Evolutionary conservation across 441 rosid species (phyloP).

Genomic region (Metrosideros polymorpha): DNA sequence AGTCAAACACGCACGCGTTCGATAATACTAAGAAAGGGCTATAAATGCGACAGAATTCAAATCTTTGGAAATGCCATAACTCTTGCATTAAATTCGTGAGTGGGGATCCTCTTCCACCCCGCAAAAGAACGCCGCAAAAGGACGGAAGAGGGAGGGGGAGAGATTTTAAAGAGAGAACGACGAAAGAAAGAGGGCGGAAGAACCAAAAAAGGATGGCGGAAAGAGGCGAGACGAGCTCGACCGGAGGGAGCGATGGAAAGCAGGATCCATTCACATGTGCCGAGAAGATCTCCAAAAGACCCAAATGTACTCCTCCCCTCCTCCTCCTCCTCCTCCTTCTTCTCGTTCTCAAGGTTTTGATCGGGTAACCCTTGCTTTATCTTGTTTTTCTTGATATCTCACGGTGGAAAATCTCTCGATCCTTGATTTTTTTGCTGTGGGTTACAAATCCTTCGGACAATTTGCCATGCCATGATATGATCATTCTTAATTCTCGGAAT

Average conservation of each 20-base stretch:
- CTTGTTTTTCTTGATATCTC: not conserved
- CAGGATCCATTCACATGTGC: slow-evolving; percentile 11
- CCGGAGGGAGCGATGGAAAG: slow-evolving; percentile 5
- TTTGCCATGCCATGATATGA: not conserved
- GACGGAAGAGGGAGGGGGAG: slow-evolving; percentile 17
- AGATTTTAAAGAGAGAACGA: slow-evolving; percentile 17
- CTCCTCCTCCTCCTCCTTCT: not conserved
- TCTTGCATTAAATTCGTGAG: not conserved
- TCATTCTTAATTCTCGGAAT: not conserved
- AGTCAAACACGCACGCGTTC: no score
- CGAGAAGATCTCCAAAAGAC: slow-evolving; percentile 33
- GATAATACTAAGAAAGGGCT: not conserved
- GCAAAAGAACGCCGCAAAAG: no score
- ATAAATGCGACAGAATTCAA: not conserved
- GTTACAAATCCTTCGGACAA: not conserved
- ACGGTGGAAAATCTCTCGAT: not conserved
- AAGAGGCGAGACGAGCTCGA: slow-evolving; percentile 25
- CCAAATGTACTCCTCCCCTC: slow-evolving; percentile 27
- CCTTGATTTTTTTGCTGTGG: not conserved
- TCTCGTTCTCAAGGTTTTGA: not conserved
- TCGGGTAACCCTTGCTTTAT: not conserved
- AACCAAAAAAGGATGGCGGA: slow-evolving; percentile 2
- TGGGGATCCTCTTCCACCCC: not conserved
- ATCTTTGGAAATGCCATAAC: not conserved
- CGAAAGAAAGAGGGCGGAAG: slow-evolving; percentile 6